Evolutionary conservation across 2,329 filamentous ascomycete species (phyloP).

Genomic region (Tolypocladium tundrense): DNA sequence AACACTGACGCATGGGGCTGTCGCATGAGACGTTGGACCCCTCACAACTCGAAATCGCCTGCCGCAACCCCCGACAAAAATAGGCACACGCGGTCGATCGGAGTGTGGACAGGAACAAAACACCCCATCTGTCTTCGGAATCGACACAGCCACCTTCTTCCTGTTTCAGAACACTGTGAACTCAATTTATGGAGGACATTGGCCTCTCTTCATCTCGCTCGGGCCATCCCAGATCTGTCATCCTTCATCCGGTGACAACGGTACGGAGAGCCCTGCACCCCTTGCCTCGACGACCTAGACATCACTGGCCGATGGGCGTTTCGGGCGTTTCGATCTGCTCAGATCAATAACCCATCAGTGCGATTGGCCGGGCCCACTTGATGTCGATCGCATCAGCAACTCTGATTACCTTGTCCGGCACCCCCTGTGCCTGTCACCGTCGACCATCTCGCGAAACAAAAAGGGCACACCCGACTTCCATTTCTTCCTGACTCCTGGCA

Average conservation of each 20-base stretch:
- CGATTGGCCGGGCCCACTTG: slow-evolving; percentile 7
- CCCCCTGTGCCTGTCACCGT: not conserved
- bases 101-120: not conserved
- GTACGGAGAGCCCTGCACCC: slow-evolving; percentile 1
- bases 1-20: slow-evolving; percentile 9
- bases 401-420: slow-evolving; percentile 1
- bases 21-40: slow-evolving; percentile 8
- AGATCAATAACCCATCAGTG: slow-evolving; percentile 5
- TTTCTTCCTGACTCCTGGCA: not conserved
- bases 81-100: not conserved
- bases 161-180: slow-evolving; percentile 10
- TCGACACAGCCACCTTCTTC: slow-evolving; percentile 6
- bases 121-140: not conserved
- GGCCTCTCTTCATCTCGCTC: slow-evolving; percentile 6
- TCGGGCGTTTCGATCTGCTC: slow-evolving; percentile 11
- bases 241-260: slow-evolving; percentile 1
- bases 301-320: slow-evolving; percentile 7
- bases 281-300: slow-evolving; percentile 1
- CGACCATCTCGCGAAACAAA: not conserved
- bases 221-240: slow-evolving; percentile 9
- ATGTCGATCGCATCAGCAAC: slow-evolving; percentile 4
- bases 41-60: slow-evolving; percentile 6
- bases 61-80: not conserved
- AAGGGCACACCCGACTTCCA: not conserved
- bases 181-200: slow-evolving; percentile 5